Conservation (phyloP, 345 rosid genomes). For the Hypericum androsaemum region DNA sequence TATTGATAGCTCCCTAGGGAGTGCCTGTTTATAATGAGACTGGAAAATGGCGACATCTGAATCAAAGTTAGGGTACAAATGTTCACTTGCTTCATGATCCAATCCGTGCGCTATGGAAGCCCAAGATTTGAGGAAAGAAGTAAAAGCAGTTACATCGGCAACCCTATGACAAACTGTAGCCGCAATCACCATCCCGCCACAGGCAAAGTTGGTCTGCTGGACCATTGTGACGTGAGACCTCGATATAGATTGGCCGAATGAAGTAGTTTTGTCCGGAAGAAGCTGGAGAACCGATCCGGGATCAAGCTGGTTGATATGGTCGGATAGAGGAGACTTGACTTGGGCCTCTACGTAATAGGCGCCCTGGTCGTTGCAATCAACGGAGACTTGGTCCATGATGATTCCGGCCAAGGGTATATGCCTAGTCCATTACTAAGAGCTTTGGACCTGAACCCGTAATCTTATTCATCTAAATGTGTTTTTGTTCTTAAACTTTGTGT, state of each 20-base stretch:
- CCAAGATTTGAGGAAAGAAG: not conserved
- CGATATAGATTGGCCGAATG: not conserved
- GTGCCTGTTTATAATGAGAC: too few species aligned
- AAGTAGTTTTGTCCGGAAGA: not conserved
- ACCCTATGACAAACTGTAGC: not conserved
- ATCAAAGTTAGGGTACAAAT: too few species aligned
- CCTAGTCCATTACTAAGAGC: too few species aligned
- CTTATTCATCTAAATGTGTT: too few species aligned
- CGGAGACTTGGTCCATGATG: conserved; percentile 1
- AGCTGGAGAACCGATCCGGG: not conserved
- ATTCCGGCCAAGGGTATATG: conserved; percentile 9
- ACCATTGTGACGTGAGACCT: not conserved
- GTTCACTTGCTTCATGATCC: too few species aligned
- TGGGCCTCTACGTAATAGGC: conserved; percentile 1
- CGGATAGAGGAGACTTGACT: not conserved
- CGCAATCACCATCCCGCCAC: not conserved
- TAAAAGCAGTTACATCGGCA: not conserved
- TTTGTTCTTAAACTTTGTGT: too few species aligned
- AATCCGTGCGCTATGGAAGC: not conserved
- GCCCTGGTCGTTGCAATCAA: conserved; percentile 9
- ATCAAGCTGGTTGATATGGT: not conserved
- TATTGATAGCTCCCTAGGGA: too few species aligned
- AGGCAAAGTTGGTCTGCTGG: too few species aligned
- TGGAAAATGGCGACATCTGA: too few species aligned
- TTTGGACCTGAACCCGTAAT: too few species aligned